These are phyloP conservation scores for Psilocybe cyanescens DNA, from an alignment of 768 basidiomycete species.

Conservation along the genomic window DNA sequence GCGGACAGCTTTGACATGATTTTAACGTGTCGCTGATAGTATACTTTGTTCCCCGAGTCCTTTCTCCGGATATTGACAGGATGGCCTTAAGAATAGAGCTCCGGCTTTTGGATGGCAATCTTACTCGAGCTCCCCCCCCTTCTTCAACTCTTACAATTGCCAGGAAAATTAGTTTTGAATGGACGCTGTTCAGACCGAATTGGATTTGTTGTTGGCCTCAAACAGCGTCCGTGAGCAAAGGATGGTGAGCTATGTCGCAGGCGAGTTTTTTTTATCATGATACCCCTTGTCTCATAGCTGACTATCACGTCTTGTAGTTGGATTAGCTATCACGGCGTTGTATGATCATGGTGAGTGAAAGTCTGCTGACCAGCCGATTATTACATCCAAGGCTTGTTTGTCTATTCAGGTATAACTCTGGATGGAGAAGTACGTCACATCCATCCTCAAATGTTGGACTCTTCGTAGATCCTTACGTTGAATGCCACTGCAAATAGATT, in stretches of 20 bases:
- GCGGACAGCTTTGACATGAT: too few species aligned
- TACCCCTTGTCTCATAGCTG: neutral
- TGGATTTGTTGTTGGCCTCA: neutral
- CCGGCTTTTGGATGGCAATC: too few species aligned
- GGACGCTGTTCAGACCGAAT: neutral
- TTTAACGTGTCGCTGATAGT: too few species aligned
- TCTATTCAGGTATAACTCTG: neutral
- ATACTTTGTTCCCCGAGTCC: too few species aligned
- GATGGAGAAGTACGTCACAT: neutral
- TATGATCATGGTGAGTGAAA: slow-evolving; percentile 3
- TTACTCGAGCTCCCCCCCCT: too few species aligned
- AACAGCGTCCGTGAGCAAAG: neutral
- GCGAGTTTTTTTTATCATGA: neutral
- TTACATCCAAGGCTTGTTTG: neutral
- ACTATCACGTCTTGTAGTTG: neutral
- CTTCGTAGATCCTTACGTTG: too few species aligned
- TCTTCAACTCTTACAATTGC: too few species aligned
- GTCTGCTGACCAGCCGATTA: neutral
- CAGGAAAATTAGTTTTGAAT: too few species aligned
- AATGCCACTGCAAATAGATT: neutral
- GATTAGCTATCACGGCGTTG: neutral
- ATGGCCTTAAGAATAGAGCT: too few species aligned
- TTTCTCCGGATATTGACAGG: too few species aligned
- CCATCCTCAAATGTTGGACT: too few species aligned
- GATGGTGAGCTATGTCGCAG: neutral